phyloP scores from a whole-genome alignment of 192 early-diverging fungal species.

The Entomortierella lignicola region DNA sequence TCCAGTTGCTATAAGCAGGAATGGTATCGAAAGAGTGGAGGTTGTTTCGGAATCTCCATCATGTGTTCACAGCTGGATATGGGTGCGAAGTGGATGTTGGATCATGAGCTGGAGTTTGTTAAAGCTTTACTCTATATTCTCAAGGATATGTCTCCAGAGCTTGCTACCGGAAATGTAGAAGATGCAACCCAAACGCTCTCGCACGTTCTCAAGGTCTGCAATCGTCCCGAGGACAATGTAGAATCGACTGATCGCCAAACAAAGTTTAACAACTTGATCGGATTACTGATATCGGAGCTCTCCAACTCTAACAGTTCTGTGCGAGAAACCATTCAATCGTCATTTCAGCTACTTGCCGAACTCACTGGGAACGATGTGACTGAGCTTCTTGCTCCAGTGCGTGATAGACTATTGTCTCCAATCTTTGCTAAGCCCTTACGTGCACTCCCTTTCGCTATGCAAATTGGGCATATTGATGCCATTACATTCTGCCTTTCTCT shows the following conservation, averaged over 20 bases:
- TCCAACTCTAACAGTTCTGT: slow-evolving; percentile 91
- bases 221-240: slow-evolving; percentile 62
- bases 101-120: slow-evolving; percentile 94
- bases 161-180: slow-evolving; percentile 78
- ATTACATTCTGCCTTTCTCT: slow-evolving; percentile 96
- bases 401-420: slow-evolving; percentile 86
- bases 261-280: slow-evolving; percentile 84
- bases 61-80: slow-evolving; percentile 85
- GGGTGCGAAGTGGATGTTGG: slow-evolving; percentile 91
- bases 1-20: slow-evolving; percentile 93
- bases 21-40: slow-evolving; percentile 89
- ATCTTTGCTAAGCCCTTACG: slow-evolving; percentile 98
- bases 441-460: slow-evolving; percentile 94
- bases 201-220: slow-evolving; percentile 80
- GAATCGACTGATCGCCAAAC: slow-evolving; percentile 61
- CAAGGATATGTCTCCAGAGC: slow-evolving; percentile 88
- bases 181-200: slow-evolving; percentile 78
- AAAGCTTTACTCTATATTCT: slow-evolving; percentile 93
- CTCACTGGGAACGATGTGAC: slow-evolving; percentile 85
- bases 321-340: slow-evolving; percentile 87
- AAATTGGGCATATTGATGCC: slow-evolving; percentile 99
- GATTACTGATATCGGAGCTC: slow-evolving; percentile 88
- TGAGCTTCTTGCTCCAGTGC: slow-evolving; percentile 83
- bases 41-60: slow-evolving; percentile 89
- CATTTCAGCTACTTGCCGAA: slow-evolving; percentile 84